These are phyloP conservation scores for Diversispora eburnea DNA, from an alignment of 192 early-diverging fungal genomes.

Conservation along the genomic window DNA sequence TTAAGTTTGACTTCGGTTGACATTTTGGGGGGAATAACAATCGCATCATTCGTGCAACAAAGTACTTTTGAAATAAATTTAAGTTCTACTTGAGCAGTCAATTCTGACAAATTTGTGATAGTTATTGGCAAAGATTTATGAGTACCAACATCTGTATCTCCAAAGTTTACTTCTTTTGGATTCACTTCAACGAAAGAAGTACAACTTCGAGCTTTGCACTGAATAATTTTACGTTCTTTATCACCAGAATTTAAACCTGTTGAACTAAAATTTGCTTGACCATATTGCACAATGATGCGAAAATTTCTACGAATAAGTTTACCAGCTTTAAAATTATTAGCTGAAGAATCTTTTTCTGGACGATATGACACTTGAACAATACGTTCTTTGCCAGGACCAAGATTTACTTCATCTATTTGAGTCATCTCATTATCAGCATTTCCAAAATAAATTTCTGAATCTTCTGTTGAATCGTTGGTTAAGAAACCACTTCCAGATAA, in stretches of 20 bases:
- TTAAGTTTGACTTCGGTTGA: conserved; percentile 81
- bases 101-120: conserved; percentile 82
- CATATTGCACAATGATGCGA: conserved; percentile 65
- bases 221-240: conserved; percentile 70
- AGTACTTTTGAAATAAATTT: conserved; percentile 92
- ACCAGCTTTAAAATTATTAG: conserved; percentile 67
- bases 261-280: conserved; percentile 37
- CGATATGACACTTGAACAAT: conserved; percentile 77
- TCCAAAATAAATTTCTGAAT: neutral
- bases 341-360: conserved; percentile 60
- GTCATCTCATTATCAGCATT: conserved; percentile 21
- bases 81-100: conserved; percentile 79
- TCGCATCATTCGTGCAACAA: conserved; percentile 67
- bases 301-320: conserved; percentile 66
- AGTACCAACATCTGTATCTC: conserved; percentile 91
- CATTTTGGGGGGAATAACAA: conserved; percentile 74
- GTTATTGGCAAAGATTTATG: conserved; percentile 81
- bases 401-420: conserved; percentile 81
- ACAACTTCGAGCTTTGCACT: conserved; percentile 87
- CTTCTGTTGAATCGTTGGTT: neutral
- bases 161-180: conserved; percentile 87
- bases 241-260: neutral
- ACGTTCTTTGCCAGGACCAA: conserved; percentile 82
- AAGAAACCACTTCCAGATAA: neutral
- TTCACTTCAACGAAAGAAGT: conserved; percentile 88